Evolutionary conservation across 257 asterid species (phyloP).

Genomic region (Henckelia pumila): DNA sequence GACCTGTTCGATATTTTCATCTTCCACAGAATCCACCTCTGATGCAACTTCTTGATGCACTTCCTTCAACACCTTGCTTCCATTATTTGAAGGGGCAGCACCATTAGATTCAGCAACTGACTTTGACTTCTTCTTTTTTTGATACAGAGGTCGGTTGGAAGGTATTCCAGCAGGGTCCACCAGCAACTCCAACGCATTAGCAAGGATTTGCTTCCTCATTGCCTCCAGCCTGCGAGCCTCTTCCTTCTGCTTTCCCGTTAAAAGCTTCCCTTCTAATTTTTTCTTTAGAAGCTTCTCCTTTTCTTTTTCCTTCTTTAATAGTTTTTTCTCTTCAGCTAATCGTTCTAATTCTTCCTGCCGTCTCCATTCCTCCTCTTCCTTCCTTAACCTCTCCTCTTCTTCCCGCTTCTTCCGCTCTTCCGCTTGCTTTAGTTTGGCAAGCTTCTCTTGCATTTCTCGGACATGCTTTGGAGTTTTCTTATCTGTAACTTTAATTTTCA

Average conservation of each 20-base stretch:
- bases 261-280: slow-evolving; percentile 76
- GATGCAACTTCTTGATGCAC: too few species aligned
- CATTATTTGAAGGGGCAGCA: too few species aligned
- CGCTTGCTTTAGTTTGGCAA: slow-evolving; percentile 68
- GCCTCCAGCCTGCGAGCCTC: slow-evolving; percentile 85
- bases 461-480: slow-evolving; percentile 79
- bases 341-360: slow-evolving; percentile 70
- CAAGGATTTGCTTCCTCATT: slow-evolving; percentile 80
- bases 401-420: slow-evolving; percentile 73
- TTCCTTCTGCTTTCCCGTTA: slow-evolving; percentile 85
- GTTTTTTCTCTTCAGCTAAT: slow-evolving; percentile 76
- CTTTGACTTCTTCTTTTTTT: too few species aligned
- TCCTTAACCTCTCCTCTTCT: slow-evolving; percentile 76
- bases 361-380: slow-evolving; percentile 85
- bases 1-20: too few species aligned
- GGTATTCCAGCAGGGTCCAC: too few species aligned
- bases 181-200: slow-evolving; percentile 49
- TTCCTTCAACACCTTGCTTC: too few species aligned
- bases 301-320: slow-evolving; percentile 80
- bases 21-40: too few species aligned
- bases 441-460: slow-evolving; percentile 86
- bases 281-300: slow-evolving; percentile 80
- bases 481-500: slow-evolving; percentile 40
- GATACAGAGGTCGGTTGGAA: too few species aligned
- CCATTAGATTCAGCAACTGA: too few species aligned